Evolutionary conservation across 2,329 filamentous ascomycete genomes (phyloP).

Genomic region (Plenodomus lindquistii): DNA sequence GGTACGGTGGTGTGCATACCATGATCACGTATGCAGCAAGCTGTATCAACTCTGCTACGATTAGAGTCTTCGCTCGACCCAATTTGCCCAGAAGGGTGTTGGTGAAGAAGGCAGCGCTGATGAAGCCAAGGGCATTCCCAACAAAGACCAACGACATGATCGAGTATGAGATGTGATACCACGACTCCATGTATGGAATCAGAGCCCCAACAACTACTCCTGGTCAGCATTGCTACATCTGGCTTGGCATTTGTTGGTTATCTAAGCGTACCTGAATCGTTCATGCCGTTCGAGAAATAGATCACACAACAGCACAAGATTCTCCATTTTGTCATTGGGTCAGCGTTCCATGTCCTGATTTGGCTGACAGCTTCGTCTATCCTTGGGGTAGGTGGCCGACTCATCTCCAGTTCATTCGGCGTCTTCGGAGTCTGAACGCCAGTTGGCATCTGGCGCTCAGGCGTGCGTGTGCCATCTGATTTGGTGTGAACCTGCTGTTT

Average conservation of each 20-base stretch:
- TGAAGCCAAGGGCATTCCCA: slow-evolving; percentile 75
- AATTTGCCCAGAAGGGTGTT: slow-evolving; percentile 65
- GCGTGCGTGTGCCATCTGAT: slow-evolving; percentile 18
- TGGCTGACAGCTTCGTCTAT: slow-evolving; percentile 49
- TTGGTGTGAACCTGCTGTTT: slow-evolving; percentile 20
- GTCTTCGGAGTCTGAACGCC: slow-evolving; percentile 35
- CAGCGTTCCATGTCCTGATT: slow-evolving; percentile 61
- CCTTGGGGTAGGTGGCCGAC: slow-evolving; percentile 55
- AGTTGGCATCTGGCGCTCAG: slow-evolving; percentile 10
- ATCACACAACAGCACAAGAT: slow-evolving; percentile 67
- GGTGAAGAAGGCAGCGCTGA: slow-evolving; percentile 71
- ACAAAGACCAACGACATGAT: slow-evolving; percentile 83
- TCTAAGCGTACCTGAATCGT: slow-evolving; percentile 60
- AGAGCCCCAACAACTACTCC: slow-evolving; percentile 67
- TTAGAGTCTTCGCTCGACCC: slow-evolving; percentile 67
- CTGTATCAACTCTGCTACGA: slow-evolving; percentile 61
- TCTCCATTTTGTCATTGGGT: slow-evolving; percentile 70
- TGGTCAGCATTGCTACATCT: slow-evolving; percentile 10
- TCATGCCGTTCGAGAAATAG: slow-evolving; percentile 71
- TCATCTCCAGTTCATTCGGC: slow-evolving; percentile 57
- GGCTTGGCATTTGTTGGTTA: neutral
- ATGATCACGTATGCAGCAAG: slow-evolving; percentile 67
- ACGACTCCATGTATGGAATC: slow-evolving; percentile 78
- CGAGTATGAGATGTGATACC: slow-evolving; percentile 76
- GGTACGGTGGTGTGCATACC: slow-evolving; percentile 70